Percentiles rank a stretch among this genome's conserved stretches.
Evolutionary conservation across 208 protist genomes (phyloP).

Genomic region (Trypanosoma grayi): DNA sequence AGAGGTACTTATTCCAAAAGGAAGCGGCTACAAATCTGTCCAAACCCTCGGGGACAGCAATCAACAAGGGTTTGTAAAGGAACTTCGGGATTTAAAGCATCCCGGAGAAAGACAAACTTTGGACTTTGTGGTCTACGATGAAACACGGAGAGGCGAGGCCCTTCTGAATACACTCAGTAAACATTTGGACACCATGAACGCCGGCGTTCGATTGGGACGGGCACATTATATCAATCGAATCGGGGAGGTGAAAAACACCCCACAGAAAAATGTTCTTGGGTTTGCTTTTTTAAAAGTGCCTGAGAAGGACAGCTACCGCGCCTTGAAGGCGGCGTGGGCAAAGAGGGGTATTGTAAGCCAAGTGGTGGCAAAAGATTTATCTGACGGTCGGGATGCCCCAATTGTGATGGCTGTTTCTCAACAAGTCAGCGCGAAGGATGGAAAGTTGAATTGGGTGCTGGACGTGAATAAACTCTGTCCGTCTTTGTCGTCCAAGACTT

Average conservation of each 20-base stretch:
- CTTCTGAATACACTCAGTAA: conserved; percentile 24
- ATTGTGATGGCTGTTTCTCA: conserved; percentile 54
- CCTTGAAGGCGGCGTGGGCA: conserved; percentile 31
- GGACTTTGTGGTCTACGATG: conserved; percentile 35
- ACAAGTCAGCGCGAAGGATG: conserved; percentile 52
- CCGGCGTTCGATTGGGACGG: conserved; percentile 1
- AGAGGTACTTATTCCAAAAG: conserved; percentile 42
- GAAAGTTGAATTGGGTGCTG: conserved; percentile 41
- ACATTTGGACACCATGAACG: conserved; percentile 33
- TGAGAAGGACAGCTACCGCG: conserved; percentile 29
- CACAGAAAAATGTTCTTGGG: conserved; percentile 15
- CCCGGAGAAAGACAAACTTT: conserved; percentile 13
- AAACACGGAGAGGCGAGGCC: conserved; percentile 12
- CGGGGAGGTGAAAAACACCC: background rate
- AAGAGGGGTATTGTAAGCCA: conserved; percentile 34
- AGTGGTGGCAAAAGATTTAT: conserved; percentile 36
- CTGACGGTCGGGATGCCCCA: conserved; percentile 4
- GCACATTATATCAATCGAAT: conserved; percentile 8
- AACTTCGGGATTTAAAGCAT: conserved; percentile 23
- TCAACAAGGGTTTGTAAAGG: conserved; percentile 49
- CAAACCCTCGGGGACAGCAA: conserved; percentile 21
- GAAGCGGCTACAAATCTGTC: conserved; percentile 22
- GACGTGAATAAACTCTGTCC: conserved; percentile 27
- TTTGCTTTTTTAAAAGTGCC: conserved; percentile 32
- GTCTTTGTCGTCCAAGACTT: conserved; percentile 5